phyloP scores from a whole-genome alignment of 306 rosid species.

The Fragaria iinumae region DNA sequence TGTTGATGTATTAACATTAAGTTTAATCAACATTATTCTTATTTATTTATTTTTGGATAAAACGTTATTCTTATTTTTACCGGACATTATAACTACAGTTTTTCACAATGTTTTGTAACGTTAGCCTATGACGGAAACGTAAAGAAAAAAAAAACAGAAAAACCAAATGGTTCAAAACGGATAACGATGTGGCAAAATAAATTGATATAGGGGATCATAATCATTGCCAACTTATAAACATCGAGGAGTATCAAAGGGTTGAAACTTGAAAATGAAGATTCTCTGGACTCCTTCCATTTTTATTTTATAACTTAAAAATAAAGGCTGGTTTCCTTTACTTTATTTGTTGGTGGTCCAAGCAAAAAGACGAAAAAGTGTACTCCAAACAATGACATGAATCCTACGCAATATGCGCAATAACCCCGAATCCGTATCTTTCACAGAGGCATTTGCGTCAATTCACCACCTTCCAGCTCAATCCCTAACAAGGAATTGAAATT shows the following conservation, averaged over 20 bases:
- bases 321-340: constrained; percentile 18
- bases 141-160: background rate
- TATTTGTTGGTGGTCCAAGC: constrained; percentile 36
- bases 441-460: constrained; percentile 42
- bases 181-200: background rate
- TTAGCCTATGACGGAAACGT: too few relatives aligned
- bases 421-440: constrained; percentile 24
- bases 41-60: too few relatives aligned
- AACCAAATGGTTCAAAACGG: background rate
- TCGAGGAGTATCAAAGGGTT: constrained; percentile 9
- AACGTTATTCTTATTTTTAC: too few relatives aligned
- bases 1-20: too few relatives aligned
- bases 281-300: constrained; percentile 9
- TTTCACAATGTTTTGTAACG: too few relatives aligned
- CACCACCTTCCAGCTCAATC: constrained; percentile 30
- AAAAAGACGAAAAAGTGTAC: constrained; percentile 22
- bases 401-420: background rate
- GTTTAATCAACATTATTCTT: too few relatives aligned
- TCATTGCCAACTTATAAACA: background rate
- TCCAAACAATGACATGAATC: constrained; percentile 16
- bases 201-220: background rate
- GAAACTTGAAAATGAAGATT: background rate
- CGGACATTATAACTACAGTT: too few relatives aligned
- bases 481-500: background rate
- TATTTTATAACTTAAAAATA: background rate